Evolutionary conservation across 352 stramenopile genomes (phyloP).

Genomic region (Pythium aphanidermatum): DNA sequence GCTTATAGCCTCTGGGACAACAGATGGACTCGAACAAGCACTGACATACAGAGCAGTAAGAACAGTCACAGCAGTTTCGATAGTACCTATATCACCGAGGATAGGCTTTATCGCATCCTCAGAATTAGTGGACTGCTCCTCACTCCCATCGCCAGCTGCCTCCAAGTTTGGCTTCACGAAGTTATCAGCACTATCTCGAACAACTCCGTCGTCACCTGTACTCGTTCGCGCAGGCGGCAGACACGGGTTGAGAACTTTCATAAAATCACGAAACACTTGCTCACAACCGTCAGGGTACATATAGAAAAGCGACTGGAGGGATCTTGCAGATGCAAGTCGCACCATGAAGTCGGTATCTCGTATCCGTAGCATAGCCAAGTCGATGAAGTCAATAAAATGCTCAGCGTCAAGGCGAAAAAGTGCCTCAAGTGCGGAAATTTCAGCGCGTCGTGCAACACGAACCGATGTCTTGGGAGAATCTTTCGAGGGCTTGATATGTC

Average conservation of each 20-base stretch:
- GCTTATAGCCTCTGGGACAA: slow-evolving; percentile 43
- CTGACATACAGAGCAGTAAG: slow-evolving; percentile 58
- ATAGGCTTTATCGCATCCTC: neutral
- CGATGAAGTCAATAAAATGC: slow-evolving; percentile 47
- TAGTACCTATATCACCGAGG: neutral
- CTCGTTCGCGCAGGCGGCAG: slow-evolving; percentile 2
- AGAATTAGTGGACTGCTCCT: too few relatives aligned
- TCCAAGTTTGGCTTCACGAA: too few relatives aligned
- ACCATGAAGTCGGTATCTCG: slow-evolving; percentile 53
- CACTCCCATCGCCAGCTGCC: too few relatives aligned
- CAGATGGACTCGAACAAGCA: slow-evolving; percentile 50
- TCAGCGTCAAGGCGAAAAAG: slow-evolving; percentile 60
- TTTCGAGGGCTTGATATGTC: slow-evolving; percentile 9
- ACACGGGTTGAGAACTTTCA: slow-evolving; percentile 28
- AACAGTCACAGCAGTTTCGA: slow-evolving; percentile 31
- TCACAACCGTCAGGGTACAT: slow-evolving; percentile 74
- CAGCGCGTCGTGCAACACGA: slow-evolving; percentile 24
- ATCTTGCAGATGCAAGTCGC: slow-evolving; percentile 33
- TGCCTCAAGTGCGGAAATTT: slow-evolving; percentile 52
- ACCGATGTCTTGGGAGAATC: too few relatives aligned
- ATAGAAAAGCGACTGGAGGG: slow-evolving; percentile 65
- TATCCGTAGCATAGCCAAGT: slow-evolving; percentile 34
- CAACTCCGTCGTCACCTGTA: neutral
- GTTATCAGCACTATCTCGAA: too few relatives aligned
- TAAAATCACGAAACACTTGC: slow-evolving; percentile 53